Base-by-base conservation (phyloP, 495 filamentous ascomycete genomes). In the Podospora australis region DNA sequence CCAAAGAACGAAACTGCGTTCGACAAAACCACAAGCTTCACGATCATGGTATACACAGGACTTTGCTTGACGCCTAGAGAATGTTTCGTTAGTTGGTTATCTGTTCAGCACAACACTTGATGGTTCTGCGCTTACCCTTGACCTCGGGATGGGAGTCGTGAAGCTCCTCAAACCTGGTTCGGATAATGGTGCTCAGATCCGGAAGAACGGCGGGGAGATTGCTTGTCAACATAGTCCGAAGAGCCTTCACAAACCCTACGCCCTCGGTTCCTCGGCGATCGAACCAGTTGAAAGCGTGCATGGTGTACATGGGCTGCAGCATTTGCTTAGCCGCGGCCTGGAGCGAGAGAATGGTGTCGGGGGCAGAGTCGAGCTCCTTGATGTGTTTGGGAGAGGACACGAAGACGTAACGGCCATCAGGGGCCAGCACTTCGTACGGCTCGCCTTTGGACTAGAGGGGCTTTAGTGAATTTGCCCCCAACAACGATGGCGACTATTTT, bases 281-380 rank as follows among this genome's bases (percentile, higher is more conserved):
- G 7, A 36, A 4, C 34, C 34, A 36, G 34, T 36, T 36, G 50
- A 65, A 63, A n/a, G 52, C 57, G 21, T 46, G 16, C 62, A 65
- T 65, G 0, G 62, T 63, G 29, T 63, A 54, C 11, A 45, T 52
- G 3, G 60, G 60, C 25, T 59, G 59, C 1, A 63, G 29, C 22
- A 63, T 58, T 59, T 63, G 14, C 19, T 20, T 20, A 22, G 11
- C 21, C 19, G 60, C 62, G 0, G 62, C 63, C 16, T 67, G 59
- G 8, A 65, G 57, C 3, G 63, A 67, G 6, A 67, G 36, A 0
- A 55, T 40, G 10, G 43, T 44, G 16, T 61, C 52, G 6, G 63
- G 48, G 4, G 62, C 61, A 1, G 41, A 4, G 25, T 56, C 51
- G 10, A 67, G 2, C 26, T 67, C 63, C 35, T 47, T 45, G 23